Percentiles rank a stretch among this genome's conserved stretches.
These are phyloP conservation scores for Colletotrichum spaethianum DNA, from an alignment of 2,329 filamentous ascomycete genomes.

Conservation along the genomic window DNA sequence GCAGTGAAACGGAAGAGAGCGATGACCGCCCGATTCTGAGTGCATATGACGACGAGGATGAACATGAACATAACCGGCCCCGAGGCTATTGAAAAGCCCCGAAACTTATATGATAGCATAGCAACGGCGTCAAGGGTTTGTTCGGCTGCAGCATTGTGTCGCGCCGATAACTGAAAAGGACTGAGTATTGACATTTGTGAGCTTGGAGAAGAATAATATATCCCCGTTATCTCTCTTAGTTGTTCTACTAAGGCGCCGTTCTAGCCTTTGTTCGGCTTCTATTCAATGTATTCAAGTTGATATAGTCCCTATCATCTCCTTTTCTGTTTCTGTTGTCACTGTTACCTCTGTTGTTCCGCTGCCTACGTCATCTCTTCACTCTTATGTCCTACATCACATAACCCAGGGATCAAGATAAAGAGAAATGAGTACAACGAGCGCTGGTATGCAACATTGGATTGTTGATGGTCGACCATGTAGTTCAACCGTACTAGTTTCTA, in stretches of 20 bases:
- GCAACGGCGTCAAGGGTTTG: conserved; percentile 44
- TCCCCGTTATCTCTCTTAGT: neutral
- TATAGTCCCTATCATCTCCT: neutral
- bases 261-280: neutral
- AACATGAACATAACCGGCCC: conserved; percentile 17
- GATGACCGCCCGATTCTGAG: conserved; percentile 54
- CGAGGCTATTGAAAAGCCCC: conserved; percentile 9
- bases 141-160: conserved; percentile 20
- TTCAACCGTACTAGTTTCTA: neutral
- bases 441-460: neutral
- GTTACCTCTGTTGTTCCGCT: no score
- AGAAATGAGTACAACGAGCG: neutral
- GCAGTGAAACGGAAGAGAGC: conserved; percentile 48
- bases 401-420: neutral
- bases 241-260: neutral
- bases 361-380: neutral
- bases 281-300: neutral
- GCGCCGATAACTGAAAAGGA: neutral
- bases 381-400: neutral
- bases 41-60: conserved; percentile 50
- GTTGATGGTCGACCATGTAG: neutral
- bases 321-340: neutral
- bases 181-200: neutral
- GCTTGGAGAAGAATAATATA: neutral
- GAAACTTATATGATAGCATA: conserved; percentile 41